Evolutionary conservation across 495 filamentous ascomycete genomes (phyloP).

Genomic region (Tuber umbilicatum): DNA sequence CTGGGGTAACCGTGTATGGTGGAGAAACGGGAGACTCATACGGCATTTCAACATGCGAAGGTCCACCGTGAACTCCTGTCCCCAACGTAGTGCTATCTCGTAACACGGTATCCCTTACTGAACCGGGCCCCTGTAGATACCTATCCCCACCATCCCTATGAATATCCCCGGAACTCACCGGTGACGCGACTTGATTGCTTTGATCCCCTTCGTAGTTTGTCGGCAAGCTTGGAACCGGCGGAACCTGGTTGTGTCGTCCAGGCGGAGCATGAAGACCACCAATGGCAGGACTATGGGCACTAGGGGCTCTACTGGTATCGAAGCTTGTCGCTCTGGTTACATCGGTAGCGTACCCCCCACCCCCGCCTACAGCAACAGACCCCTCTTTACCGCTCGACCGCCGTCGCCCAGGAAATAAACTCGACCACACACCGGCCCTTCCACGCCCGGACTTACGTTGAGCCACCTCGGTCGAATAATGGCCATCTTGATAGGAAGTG

Average conservation of each 20-base stretch:
- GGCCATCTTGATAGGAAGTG: not conserved
- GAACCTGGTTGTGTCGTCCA: conserved; percentile 33
- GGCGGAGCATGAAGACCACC: conserved; percentile 36
- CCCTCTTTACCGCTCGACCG: conserved; percentile 27
- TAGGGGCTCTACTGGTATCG: conserved; percentile 39
- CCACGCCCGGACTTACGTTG: not conserved
- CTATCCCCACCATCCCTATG: conserved; percentile 32
- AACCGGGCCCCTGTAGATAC: conserved; percentile 16
- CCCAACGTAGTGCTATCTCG: conserved; percentile 39
- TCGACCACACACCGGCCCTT: not conserved
- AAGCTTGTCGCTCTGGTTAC: conserved; percentile 29
- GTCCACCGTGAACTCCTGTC: not conserved
- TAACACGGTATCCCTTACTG: conserved; percentile 23
- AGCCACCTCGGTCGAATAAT: not conserved
- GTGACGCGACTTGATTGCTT: not conserved
- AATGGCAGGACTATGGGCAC: conserved; percentile 32
- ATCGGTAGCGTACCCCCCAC: not conserved
- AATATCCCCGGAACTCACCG: conserved; percentile 12
- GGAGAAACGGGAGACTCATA: not conserved
- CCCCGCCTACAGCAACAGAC: conserved; percentile 17
- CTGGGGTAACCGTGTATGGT: not conserved
- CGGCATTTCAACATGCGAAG: conserved; percentile 29
- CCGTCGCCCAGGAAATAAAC: conserved; percentile 2
- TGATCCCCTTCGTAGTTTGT: conserved; percentile 17
- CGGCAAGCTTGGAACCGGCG: conserved; percentile 35